Evolutionary conservation across 2,329 filamentous ascomycete genomes (phyloP).

Genomic region (Coniella lustricola): DNA sequence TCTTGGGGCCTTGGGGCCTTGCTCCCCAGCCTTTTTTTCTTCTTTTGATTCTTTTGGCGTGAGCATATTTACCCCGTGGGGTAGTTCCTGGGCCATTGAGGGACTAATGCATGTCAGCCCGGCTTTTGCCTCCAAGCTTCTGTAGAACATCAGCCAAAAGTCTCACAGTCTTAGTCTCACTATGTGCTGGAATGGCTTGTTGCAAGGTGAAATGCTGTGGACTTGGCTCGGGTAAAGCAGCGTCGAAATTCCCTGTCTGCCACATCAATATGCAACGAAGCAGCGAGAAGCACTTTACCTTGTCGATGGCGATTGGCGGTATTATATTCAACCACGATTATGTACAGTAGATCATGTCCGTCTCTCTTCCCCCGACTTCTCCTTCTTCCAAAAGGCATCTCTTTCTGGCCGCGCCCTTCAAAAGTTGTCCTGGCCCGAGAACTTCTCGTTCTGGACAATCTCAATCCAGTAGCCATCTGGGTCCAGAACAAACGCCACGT

Average conservation of each 20-base stretch:
- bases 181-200: too few species aligned
- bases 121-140: background rate
- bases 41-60: background rate
- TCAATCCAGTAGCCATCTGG: conserved; percentile 83
- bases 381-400: too few species aligned
- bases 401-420: conserved; percentile 24
- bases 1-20: too few species aligned
- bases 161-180: too few species aligned
- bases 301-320: background rate
- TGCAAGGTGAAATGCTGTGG: too few species aligned
- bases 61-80: background rate
- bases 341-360: background rate
- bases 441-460: conserved; percentile 69
- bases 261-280: too few species aligned
- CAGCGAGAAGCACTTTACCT: too few species aligned
- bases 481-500: conserved; percentile 85
- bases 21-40: too few species aligned
- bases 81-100: too few species aligned
- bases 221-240: too few species aligned
- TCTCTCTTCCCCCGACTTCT: background rate
- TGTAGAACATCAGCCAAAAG: too few species aligned
- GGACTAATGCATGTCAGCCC: background rate
- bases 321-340: background rate
- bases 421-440: conserved; percentile 48
- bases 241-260: too few species aligned